Base-by-base conservation (phyloP, 345 rosid species). In the Eutrema heterophyllum region DNA sequence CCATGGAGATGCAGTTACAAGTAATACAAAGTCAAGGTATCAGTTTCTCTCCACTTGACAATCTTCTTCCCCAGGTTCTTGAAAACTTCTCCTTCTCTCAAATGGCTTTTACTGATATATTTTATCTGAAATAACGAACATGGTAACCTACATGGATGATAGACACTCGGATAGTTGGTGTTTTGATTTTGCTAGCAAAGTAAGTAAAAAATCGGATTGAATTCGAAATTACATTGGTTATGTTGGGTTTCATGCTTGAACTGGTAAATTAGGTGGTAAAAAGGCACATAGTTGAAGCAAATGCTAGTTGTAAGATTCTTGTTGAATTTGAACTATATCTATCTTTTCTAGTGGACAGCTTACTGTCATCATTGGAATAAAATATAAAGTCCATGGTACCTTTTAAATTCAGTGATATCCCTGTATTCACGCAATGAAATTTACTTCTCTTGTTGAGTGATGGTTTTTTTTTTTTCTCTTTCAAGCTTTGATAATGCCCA, bases 1-100 rank as follows among this genome's bases (percentile, higher is more conserved):
- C 96, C 18, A 85, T 93, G 93, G 93, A 90, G 85, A 90, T 93
- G 83, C 90, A 89, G 13, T 57, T 93, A 76, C 88, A 89, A 82
- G 96, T 93, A 32, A 74, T 76, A 76, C 97, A 92, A 51, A 63
- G 72, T 9, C 74, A 75, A 84, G 93, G 97, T 90, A 79, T 48
- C 7, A 6, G 32, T 62, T 39, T 44, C 43, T 59, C 13, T 62
- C 5, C 44, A 6, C 14, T 49, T 72, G 14, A 45, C 67, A 3
- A 45, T 40, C 72, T 39, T 53, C 29, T 46, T 64, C 6, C 21
- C n/a, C 52, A 24, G 53, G 15, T 68, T 55, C 64, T 1, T 43
- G 13, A 3, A 15, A 15, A 10, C 27, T 40, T 68, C 12, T 14
- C 12, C 46, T 40, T 60, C 12, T 14, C 50, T 54, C 44, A 7